These are phyloP conservation scores for Cenococcum geophilum DNA, from an alignment of 495 filamentous ascomycete genomes.

Conservation along the genomic window DNA sequence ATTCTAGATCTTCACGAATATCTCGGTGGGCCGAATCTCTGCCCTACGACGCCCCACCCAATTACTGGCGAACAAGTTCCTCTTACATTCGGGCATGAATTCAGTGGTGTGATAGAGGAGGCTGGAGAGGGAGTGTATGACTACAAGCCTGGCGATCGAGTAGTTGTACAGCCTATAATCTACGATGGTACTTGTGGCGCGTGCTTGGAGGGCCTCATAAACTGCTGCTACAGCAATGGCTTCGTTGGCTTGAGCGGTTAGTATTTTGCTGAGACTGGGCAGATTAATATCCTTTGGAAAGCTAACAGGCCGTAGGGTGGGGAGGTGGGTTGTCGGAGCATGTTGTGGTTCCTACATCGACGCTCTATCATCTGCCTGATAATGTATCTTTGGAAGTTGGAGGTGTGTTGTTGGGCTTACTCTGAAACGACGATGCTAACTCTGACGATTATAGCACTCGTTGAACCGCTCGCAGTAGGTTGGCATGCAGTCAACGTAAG, in stretches of 20 bases:
- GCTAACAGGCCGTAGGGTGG: conserved; percentile 40
- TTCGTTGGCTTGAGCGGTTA: conserved; percentile 54
- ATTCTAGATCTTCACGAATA: conserved; percentile 56
- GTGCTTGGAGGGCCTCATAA: conserved; percentile 47
- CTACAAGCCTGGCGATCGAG: conserved; percentile 50
- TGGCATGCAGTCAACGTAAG: conserved; percentile 60
- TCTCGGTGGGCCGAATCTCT: conserved; percentile 49
- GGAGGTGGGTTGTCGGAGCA: conserved; percentile 56
- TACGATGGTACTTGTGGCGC: conserved; percentile 52
- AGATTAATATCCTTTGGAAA: background rate
- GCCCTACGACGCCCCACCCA: conserved; percentile 52
- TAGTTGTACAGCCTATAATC: conserved; percentile 54
- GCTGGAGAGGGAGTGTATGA: conserved; percentile 48
- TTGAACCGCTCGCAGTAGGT: conserved; percentile 58
- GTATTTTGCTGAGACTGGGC: background rate
- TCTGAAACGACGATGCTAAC: background rate
- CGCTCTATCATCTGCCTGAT: conserved; percentile 44
- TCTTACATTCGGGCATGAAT: conserved; percentile 58
- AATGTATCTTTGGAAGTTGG: conserved; percentile 48
- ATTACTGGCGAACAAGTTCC: conserved; percentile 53
- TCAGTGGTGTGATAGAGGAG: conserved; percentile 54
- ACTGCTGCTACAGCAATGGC: conserved; percentile 54
- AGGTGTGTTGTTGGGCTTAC: conserved; percentile 32
- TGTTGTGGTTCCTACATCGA: conserved; percentile 45
- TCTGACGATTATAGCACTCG: conserved; percentile 40